Evolutionary conservation across 139 green algal species (phyloP), one percentile per base, ranked within the genome.

Genomic region (Pleodorina starrii): DNA sequence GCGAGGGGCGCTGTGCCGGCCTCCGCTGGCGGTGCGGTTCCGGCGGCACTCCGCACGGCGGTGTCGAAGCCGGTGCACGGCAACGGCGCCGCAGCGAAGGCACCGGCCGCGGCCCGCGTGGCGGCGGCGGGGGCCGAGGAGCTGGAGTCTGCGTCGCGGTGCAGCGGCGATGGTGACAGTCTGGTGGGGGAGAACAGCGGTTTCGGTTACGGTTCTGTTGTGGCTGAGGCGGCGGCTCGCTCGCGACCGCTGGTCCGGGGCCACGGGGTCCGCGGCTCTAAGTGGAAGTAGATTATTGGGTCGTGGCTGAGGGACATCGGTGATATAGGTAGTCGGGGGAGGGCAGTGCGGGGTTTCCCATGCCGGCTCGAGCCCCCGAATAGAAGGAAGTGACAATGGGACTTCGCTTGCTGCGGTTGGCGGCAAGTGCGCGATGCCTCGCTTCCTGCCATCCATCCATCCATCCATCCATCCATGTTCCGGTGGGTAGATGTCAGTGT

Each of bases 11-110:
- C 48, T 57, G 48, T 57, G 48, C n/a, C n/a, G n/a, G n/a, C n/a
- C n/a, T n/a, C n/a, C n/a, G n/a, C n/a, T n/a, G n/a, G n/a, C n/a
- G n/a, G n/a, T n/a, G n/a, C n/a, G 11, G 48, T 12, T 12, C 11
- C 48, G 63, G 63, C 63, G 63, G 63, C 63, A 2, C 29, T 73
- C 16, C 63, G 63, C 32, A 73, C 63, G 27, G 63, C 63, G 16
- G 29, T 73, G 27, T 73, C 63, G 32, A 73, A 73, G 63, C 63
- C 63, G 32, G 63, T 73, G 63, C 29, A 73, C 63, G 63, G 63
- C 63, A 73, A 38, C 32, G 21, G 27, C 63, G 63, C 63, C 21
- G 16, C 19, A 9, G 21, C 32, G 1, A 38, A 36, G 2, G 63
- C 63, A 11, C 1, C 63, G n/a, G 63, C 5, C 19, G 63, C 63